Percentiles rank a stretch among this genome's conserved stretches.
These are phyloP conservation scores for Malus hybrid DNA, from an alignment of 331 rosid genomes.

Conservation along the genomic window DNA sequence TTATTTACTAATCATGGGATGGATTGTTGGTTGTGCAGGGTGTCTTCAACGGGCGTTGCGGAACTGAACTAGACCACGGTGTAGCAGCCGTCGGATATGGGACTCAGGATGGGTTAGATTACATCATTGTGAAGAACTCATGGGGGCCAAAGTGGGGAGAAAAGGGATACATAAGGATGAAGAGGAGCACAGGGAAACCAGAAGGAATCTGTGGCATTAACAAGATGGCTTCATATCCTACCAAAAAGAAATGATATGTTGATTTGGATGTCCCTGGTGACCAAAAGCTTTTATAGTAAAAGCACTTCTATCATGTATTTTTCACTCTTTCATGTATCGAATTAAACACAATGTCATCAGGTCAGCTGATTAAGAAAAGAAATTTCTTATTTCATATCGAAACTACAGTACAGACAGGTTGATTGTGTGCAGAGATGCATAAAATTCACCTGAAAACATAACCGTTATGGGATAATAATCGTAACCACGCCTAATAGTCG, in stretches of 20 bases:
- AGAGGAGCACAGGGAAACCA: constrained; percentile 42
- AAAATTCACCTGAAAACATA: background rate
- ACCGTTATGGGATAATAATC: background rate
- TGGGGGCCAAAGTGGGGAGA: constrained; percentile 58
- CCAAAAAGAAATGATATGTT: constrained; percentile 26
- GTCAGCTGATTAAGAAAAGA: background rate
- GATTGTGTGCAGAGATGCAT: background rate
- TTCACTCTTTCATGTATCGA: no score
- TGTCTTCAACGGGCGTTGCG: constrained; percentile 40
- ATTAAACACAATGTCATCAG: no score
- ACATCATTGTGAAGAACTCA: constrained; percentile 55
- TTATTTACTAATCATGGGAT: background rate
- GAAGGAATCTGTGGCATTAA: constrained; percentile 50
- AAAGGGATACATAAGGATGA: constrained; percentile 48
- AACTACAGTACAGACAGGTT: background rate
- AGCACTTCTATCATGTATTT: no score
- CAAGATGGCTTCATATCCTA: constrained; percentile 53
- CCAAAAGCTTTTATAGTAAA: background rate
- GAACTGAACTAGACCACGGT: constrained; percentile 46
- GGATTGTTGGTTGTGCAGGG: constrained; percentile 26
- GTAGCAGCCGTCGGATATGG: constrained; percentile 54
- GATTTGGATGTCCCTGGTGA: background rate
- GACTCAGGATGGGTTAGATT: constrained; percentile 36
- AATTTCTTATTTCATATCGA: background rate
- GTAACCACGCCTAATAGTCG: background rate